A percentile compares a stretch with the other conserved stretches of the same genome.
Conservation (phyloP, 768 basidiomycete species). For the Boletus speciosus region DNA sequence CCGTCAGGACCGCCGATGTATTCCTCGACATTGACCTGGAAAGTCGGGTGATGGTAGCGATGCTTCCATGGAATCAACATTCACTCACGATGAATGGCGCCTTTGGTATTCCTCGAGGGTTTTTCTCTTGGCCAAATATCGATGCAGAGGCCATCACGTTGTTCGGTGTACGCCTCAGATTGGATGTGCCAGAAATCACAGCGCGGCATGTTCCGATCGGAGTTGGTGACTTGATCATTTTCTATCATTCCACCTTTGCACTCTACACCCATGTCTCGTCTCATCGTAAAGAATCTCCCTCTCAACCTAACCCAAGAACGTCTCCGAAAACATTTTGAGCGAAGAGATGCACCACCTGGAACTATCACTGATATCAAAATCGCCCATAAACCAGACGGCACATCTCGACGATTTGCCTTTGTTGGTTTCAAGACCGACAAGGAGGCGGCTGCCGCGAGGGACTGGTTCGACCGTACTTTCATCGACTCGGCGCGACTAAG, state of each 20-base stretch:
- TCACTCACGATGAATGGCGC: slow-evolving; percentile 89
- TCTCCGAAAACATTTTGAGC: slow-evolving; percentile 67
- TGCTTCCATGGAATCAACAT: neutral
- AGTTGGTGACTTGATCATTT: slow-evolving; percentile 5
- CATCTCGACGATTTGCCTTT: slow-evolving; percentile 86
- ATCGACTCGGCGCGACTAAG: slow-evolving; percentile 74
- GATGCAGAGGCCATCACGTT: slow-evolving; percentile 23
- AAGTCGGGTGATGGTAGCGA: neutral
- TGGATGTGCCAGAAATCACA: neutral
- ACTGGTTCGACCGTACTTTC: slow-evolving; percentile 85
- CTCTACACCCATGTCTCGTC: slow-evolving; percentile 60
- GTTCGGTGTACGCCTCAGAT: neutral
- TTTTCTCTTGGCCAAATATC: slow-evolving; percentile 50
- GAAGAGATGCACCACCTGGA: slow-evolving; percentile 55
- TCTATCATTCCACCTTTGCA: neutral
- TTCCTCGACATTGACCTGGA: slow-evolving; percentile 80
- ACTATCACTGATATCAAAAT: slow-evolving; percentile 86
- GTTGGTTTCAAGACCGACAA: slow-evolving; percentile 81
- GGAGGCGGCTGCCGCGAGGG: slow-evolving; percentile 70
- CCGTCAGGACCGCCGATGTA: slow-evolving; percentile 78
- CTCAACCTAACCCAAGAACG: slow-evolving; percentile 59
- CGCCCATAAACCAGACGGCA: slow-evolving; percentile 71
- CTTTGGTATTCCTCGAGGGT: slow-evolving; percentile 90
- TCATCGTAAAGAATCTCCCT: slow-evolving; percentile 82
- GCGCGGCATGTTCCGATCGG: slow-evolving; percentile 26